These are phyloP conservation scores for Coniochaeta sp. DNA, from an alignment of 2,329 filamentous ascomycete genomes.

Conservation along the genomic window DNA sequence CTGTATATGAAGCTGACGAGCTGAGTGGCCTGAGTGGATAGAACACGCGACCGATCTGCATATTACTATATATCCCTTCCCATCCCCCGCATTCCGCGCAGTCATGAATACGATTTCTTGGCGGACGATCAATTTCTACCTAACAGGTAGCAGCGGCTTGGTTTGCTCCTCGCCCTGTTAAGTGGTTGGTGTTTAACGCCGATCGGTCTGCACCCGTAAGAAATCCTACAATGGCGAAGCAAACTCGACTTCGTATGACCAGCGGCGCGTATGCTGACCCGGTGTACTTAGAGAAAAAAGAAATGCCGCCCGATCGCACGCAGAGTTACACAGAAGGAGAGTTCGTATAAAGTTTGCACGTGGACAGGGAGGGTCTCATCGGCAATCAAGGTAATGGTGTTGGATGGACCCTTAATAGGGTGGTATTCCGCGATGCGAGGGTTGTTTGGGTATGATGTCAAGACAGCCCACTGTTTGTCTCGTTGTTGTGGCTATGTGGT, in stretches of 20 bases:
- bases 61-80: not conserved
- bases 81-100: constrained; percentile 2
- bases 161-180: not conserved
- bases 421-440: not conserved
- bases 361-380: not conserved
- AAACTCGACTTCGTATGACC: not conserved
- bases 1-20: too few species aligned
- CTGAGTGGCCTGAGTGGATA: not conserved
- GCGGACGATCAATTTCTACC: not conserved
- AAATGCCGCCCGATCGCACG: not conserved
- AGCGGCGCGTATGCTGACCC: not conserved
- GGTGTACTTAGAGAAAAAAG: not conserved
- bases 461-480: not conserved
- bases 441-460: not conserved
- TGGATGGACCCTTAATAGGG: not conserved
- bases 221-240: constrained; percentile 1
- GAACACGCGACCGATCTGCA: not conserved
- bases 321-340: not conserved
- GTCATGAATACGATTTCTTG: constrained; percentile 4
- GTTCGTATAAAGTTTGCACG: not conserved
- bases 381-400: not conserved
- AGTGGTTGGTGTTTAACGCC: not conserved
- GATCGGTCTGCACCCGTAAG: not conserved
- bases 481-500: not conserved
- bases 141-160: too few species aligned